Percentiles rank a stretch among this genome's conserved stretches.
Evolutionary conservation across 1,284 basidiomycete species (phyloP).

Genomic region (Ceratobasidium papillatum): DNA sequence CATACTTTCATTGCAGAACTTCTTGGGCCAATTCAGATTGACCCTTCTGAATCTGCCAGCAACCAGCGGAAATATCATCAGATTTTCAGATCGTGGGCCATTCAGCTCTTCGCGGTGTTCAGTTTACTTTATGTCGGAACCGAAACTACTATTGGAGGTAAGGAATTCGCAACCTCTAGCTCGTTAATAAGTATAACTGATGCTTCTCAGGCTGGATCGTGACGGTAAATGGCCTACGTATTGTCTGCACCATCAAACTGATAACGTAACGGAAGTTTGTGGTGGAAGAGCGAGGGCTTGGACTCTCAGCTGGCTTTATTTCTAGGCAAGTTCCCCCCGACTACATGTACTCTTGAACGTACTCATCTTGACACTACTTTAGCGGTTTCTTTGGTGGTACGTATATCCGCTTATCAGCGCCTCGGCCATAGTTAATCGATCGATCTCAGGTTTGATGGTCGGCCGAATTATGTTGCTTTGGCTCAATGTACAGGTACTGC

Average conservation of each 20-base stretch:
- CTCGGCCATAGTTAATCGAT: not conserved
- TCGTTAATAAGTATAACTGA: not conserved
- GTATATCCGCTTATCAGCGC: not conserved
- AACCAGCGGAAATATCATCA: constrained; percentile 38
- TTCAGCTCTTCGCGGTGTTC: constrained; percentile 59
- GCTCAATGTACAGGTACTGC: constrained; percentile 64
- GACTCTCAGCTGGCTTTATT: constrained; percentile 61
- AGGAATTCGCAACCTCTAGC: not conserved
- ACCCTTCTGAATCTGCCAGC: constrained; percentile 13
- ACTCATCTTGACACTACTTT: not conserved
- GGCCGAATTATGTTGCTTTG: constrained; percentile 66
- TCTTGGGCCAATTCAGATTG: not conserved
- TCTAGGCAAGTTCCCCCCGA: constrained; percentile 48
- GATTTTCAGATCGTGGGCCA: constrained; percentile 40
- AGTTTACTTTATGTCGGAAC: constrained; percentile 60
- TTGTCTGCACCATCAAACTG: not conserved
- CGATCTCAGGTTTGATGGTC: constrained; percentile 60
- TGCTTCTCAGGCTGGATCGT: constrained; percentile 61
- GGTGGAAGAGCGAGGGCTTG: constrained; percentile 58
- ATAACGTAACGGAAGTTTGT: constrained; percentile 49
- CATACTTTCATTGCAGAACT: not conserved
- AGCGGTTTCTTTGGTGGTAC: constrained; percentile 58
- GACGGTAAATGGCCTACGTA: constrained; percentile 52
- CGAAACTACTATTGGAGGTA: constrained; percentile 57
- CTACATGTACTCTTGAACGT: constrained; percentile 49